These are phyloP conservation scores for Cryphonectria naterciae DNA, from an alignment of 2,329 filamentous ascomycete genomes.

Conservation along the genomic window DNA sequence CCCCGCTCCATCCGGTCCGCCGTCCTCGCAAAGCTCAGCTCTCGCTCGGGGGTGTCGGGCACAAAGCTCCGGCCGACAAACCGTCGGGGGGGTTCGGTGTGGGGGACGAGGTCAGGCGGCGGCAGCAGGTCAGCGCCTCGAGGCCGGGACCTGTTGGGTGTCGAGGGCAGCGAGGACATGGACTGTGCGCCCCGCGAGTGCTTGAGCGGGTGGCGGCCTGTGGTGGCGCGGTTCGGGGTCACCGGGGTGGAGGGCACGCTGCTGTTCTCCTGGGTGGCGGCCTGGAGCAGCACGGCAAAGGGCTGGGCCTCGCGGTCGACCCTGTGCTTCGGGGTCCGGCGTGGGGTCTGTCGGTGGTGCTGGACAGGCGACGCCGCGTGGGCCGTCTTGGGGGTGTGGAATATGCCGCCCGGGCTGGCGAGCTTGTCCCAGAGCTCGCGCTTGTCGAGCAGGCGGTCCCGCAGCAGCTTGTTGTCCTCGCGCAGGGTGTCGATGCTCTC, in stretches of 20 bases:
- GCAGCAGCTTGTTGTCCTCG: constrained; percentile 77
- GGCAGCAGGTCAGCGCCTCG: constrained; percentile 60
- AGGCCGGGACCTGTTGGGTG: constrained; percentile 61
- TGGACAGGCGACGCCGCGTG: constrained; percentile 46
- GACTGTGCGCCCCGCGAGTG: constrained; percentile 81
- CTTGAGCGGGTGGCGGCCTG: constrained; percentile 55
- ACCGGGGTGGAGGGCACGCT: constrained; percentile 75
- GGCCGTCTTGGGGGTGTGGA: constrained; percentile 63
- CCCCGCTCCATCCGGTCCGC: constrained; percentile 45
- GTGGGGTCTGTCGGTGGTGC: constrained; percentile 50
- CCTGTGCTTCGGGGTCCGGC: constrained; percentile 54
- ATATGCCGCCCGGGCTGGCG: constrained; percentile 73
- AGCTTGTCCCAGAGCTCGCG: constrained; percentile 82
- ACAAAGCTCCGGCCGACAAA: constrained; percentile 44
- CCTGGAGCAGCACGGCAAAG: constrained; percentile 80
- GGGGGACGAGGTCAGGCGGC: constrained; percentile 64
- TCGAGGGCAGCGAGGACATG: constrained; percentile 81
- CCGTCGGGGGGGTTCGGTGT: constrained; percentile 59
- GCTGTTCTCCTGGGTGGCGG: constrained; percentile 75
- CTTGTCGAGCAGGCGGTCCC: constrained; percentile 86
- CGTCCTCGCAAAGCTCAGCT: constrained; percentile 37
- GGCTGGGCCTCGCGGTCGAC: constrained; percentile 55
- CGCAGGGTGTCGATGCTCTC: constrained; percentile 70
- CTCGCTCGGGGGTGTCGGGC: constrained; percentile 48
- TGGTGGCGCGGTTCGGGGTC: constrained; percentile 45